These are phyloP conservation scores for Fusarium sp. DNA, from an alignment of 2,329 filamentous ascomycete species.

Conservation along the genomic window DNA sequence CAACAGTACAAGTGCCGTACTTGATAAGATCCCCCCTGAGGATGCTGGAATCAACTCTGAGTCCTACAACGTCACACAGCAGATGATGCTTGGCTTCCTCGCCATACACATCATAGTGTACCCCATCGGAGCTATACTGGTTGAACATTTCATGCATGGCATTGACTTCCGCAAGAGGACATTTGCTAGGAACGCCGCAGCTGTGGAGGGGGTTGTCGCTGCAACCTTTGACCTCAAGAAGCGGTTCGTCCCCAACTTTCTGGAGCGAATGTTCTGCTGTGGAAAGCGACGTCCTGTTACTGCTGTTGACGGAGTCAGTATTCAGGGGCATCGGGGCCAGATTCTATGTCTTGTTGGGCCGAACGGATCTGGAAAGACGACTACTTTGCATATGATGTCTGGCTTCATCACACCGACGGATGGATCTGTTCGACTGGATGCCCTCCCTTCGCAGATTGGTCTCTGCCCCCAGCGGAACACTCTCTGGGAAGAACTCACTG, in stretches of 20 bases:
- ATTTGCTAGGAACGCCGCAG: conserved; percentile 37
- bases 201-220: conserved; percentile 20
- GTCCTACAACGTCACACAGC: conserved; percentile 41
- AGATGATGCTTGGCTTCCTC: conserved; percentile 48
- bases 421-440: conserved; percentile 70
- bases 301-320: conserved; percentile 71
- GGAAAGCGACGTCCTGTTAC: conserved; percentile 49
- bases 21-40: conserved; percentile 15
- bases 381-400: conserved; percentile 75
- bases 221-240: conserved; percentile 47
- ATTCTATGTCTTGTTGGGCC: conserved; percentile 76
- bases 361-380: conserved; percentile 79
- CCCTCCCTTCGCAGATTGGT: conserved; percentile 61
- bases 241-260: conserved; percentile 46
- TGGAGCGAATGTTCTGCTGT: conserved; percentile 46
- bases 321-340: conserved; percentile 69
- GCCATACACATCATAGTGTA: conserved; percentile 50
- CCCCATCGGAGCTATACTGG: conserved; percentile 46
- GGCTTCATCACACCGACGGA: conserved; percentile 71
- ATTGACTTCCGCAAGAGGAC: conserved; percentile 48
- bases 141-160: conserved; percentile 50
- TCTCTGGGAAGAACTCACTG: conserved; percentile 74
- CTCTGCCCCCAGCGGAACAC: conserved; percentile 76
- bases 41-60: conserved; percentile 20
- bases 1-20: conserved; percentile 8